phyloP scores from a whole-genome alignment of 1,139 yeast genomes.

The Entelexis paramagnoliae region DNA sequence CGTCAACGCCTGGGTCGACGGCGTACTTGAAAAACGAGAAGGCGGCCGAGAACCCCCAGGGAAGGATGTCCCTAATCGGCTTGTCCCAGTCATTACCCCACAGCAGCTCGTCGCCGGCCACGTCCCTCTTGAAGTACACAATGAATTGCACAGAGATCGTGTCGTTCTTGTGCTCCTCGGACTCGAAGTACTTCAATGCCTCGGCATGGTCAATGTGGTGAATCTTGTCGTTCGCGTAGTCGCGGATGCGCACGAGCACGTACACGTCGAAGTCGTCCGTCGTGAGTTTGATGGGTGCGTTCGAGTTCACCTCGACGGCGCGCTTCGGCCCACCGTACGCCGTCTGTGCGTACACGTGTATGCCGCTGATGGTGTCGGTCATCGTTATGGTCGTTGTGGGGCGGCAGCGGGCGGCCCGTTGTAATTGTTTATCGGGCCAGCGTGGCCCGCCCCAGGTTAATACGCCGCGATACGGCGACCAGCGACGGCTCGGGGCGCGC shows the following conservation, averaged over 20 bases:
- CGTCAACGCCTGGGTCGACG: conserved; percentile 54
- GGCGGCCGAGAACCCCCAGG: conserved; percentile 51
- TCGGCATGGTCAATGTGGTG: conserved; percentile 9
- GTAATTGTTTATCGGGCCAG: not conserved
- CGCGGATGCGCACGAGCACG: conserved; percentile 25
- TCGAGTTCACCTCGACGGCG: conserved; percentile 18
- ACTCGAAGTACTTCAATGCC: conserved; percentile 25
- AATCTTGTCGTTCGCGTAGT: conserved; percentile 18
- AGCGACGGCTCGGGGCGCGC: not conserved
- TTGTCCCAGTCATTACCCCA: conserved; percentile 62
- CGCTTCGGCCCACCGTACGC: conserved; percentile 16
- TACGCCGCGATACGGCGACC: not conserved
- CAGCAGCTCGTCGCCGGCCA: conserved; percentile 43
- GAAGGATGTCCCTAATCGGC: conserved; percentile 52
- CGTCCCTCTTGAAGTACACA: conserved; percentile 31
- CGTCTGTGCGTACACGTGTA: conserved; percentile 19
- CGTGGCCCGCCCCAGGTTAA: not conserved
- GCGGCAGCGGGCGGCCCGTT: not conserved
- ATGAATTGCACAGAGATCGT: conserved; percentile 29
- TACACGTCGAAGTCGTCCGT: conserved; percentile 18
- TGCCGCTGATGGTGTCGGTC: conserved; percentile 9
- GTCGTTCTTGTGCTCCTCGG: conserved; percentile 24
- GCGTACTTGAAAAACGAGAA: conserved; percentile 35
- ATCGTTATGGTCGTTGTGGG: not conserved
- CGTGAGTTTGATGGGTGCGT: conserved; percentile 15